Percentiles rank a stretch among this genome's conserved stretches.
These are phyloP conservation scores for Globisporangium nagaii DNA, from an alignment of 352 stramenopile genomes.

Conservation along the genomic window DNA sequence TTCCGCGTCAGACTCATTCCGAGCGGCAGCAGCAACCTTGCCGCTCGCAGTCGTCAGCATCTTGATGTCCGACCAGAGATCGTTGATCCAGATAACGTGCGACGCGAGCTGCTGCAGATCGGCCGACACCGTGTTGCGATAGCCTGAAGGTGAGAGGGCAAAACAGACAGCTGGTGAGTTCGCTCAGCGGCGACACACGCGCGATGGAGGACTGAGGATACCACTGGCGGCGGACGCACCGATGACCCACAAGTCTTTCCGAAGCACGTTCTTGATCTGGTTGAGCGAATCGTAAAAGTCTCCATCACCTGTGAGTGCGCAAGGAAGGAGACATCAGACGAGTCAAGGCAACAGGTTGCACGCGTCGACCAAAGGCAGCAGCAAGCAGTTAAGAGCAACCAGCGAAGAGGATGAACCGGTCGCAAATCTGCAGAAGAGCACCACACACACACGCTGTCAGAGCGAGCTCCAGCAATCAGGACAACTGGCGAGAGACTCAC, in stretches of 20 bases:
- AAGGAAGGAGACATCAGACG: slow-evolving; percentile 2
- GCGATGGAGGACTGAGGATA: neutral
- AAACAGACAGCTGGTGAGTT: neutral
- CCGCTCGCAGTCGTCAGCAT: slow-evolving; percentile 6
- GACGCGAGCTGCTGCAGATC: slow-evolving; percentile 77
- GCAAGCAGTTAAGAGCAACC: slow-evolving; percentile 22
- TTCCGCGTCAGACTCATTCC: neutral
- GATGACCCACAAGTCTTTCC: slow-evolving; percentile 84
- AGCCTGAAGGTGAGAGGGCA: slow-evolving; percentile 29
- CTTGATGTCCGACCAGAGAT: slow-evolving; percentile 54
- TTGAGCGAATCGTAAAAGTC: slow-evolving; percentile 86
- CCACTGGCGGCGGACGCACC: slow-evolving; percentile 32
- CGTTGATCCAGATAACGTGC: slow-evolving; percentile 68
- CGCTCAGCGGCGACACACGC: neutral
- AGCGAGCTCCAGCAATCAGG: no score
- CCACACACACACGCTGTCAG: slow-evolving; percentile 4
- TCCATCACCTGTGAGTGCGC: slow-evolving; percentile 45
- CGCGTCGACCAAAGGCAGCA: neutral
- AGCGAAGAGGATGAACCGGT: slow-evolving; percentile 78
- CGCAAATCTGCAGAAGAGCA: slow-evolving; percentile 45
- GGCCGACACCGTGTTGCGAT: slow-evolving; percentile 60
- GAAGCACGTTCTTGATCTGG: slow-evolving; percentile 71
- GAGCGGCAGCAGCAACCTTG: slow-evolving; percentile 2
- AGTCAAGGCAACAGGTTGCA: neutral
- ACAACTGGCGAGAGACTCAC: slow-evolving; percentile 21